phyloP scores from a whole-genome alignment of 23 red algal species.

The Gracilaria caudata region DNA sequence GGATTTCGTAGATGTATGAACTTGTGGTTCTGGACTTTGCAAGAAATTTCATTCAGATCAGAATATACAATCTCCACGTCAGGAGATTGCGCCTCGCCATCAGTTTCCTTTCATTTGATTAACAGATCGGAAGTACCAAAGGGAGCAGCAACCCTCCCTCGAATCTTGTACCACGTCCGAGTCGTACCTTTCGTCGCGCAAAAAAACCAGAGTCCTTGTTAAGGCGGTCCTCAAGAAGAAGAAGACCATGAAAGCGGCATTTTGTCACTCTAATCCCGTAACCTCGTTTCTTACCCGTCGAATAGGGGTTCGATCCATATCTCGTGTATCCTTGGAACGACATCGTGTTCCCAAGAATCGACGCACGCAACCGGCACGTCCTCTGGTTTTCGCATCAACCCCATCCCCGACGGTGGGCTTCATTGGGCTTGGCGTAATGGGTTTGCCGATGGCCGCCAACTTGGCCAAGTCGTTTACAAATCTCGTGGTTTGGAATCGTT shows the following conservation, averaged over 20 bases:
- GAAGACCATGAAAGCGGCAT: background rate
- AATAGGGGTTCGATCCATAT: background rate
- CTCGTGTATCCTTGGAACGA: background rate
- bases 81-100: background rate
- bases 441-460: conserved; percentile 81
- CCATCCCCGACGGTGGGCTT: conserved; percentile 72
- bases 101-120: background rate
- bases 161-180: no score
- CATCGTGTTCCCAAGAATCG: background rate
- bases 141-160: no score
- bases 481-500: conserved; percentile 87
- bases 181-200: no score
- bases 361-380: background rate
- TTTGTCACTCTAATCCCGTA: background rate
- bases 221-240: no score
- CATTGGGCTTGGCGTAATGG: conserved; percentile 92
- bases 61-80: background rate
- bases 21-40: no score
- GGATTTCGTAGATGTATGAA: no score
- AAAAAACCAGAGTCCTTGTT: no score
- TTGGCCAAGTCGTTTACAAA: conserved; percentile 42
- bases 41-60: background rate
- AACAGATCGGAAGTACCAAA: no score
- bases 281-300: conserved; percentile 15
- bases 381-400: background rate